Evolutionary conservation across 441 rosid genomes (phyloP).

Genomic region (Bruguiera hainesii): DNA sequence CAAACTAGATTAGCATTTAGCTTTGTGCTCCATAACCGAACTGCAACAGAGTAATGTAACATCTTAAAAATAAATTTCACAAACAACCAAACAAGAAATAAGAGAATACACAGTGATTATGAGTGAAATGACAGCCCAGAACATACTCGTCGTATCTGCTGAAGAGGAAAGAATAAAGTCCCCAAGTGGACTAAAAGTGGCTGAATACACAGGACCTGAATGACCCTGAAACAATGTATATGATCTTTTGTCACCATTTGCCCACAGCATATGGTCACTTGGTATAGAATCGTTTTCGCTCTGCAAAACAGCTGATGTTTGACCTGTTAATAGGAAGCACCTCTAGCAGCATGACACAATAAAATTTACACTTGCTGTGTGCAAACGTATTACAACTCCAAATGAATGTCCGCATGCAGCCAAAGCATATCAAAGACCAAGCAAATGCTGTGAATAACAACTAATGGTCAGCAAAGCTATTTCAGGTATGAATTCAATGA

Average conservation of each 20-base stretch:
- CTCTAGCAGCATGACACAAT: neutral
- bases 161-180: constrained; percentile 91
- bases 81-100: neutral
- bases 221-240: constrained; percentile 82
- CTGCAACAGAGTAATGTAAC: constrained; percentile 37
- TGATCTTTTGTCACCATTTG: constrained; percentile 56
- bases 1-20: constrained; percentile 95
- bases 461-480: too few species aligned
- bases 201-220: constrained; percentile 92
- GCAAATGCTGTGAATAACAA: too few species aligned
- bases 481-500: too few species aligned
- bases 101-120: neutral
- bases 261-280: constrained; percentile 43
- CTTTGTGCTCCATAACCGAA: constrained; percentile 91
- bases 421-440: too few species aligned
- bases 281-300: constrained; percentile 50
- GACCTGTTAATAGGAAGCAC: neutral
- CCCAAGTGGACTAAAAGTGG: constrained; percentile 84
- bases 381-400: too few species aligned
- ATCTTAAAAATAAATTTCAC: neutral
- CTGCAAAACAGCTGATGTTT: neutral
- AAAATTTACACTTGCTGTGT: too few species aligned
- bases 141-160: constrained; percentile 82
- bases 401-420: too few species aligned
- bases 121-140: neutral